A percentile compares a stretch with the other conserved stretches of the same genome.
phyloP scores from a whole-genome alignment of 2,329 filamentous ascomycete genomes.

The Fusarium multiceps region DNA sequence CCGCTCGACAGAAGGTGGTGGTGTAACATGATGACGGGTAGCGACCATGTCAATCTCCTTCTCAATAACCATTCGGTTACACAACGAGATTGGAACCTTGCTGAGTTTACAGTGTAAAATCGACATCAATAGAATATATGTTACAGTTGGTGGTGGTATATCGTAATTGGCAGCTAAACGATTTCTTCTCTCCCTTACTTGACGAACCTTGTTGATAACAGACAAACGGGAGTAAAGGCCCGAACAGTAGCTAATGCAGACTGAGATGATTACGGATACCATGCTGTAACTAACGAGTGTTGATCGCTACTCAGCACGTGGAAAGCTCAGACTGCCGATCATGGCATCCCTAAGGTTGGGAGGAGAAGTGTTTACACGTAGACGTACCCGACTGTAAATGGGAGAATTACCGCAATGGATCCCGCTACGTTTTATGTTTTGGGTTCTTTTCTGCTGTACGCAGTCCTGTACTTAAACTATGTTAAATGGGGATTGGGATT shows the following conservation, averaged over 20 bases:
- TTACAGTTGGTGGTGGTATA: not conserved
- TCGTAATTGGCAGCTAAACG: not conserved
- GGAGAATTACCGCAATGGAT: not conserved
- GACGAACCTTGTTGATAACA: not conserved
- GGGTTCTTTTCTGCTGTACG: not conserved
- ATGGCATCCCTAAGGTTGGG: not conserved
- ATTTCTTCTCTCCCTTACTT: not conserved
- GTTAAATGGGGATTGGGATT: constrained; percentile 9
- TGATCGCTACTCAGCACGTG: constrained; percentile 15
- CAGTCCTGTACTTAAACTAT: constrained; percentile 1
- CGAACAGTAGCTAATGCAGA: not conserved
- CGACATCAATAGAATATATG: constrained; percentile 1
- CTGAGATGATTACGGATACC: not conserved
- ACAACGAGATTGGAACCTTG: not conserved
- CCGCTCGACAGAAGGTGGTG: constrained; percentile 8
- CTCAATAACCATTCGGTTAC: not conserved
- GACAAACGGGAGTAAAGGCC: not conserved
- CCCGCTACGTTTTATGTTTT: not conserved
- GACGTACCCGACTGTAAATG: not conserved
- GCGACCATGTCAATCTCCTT: constrained; percentile 21
- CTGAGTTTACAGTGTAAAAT: constrained; percentile 4
- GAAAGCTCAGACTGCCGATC: constrained; percentile 30
- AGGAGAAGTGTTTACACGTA: not conserved
- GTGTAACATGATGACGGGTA: constrained; percentile 8
- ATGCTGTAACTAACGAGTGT: not conserved